These are phyloP conservation scores for Sugiyamaella grinbergsii DNA, from an alignment of 1,139 yeast species.

Conservation along the genomic window DNA sequence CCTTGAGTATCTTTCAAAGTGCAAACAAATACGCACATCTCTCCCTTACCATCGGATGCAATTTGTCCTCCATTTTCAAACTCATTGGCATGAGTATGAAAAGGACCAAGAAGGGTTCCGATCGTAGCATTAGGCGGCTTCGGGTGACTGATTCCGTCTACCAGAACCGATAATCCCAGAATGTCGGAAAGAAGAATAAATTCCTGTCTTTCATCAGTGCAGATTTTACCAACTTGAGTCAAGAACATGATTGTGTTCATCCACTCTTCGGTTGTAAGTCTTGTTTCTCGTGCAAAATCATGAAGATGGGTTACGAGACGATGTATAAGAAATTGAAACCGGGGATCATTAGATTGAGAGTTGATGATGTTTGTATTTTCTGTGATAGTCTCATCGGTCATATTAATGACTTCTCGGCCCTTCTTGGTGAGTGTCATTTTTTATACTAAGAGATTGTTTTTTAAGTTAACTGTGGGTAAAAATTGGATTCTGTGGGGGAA, in stretches of 20 bases:
- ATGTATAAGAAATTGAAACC: slow-evolving; percentile 40
- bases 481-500: too few species aligned
- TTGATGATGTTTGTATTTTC: slow-evolving; percentile 40
- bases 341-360: slow-evolving; percentile 36
- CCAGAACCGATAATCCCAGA: slow-evolving; percentile 43
- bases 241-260: slow-evolving; percentile 40
- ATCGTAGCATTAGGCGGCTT: slow-evolving; percentile 42
- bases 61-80: slow-evolving; percentile 40
- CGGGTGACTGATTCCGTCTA: slow-evolving; percentile 43
- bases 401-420: slow-evolving; percentile 24
- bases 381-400: slow-evolving; percentile 43
- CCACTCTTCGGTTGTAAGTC: slow-evolving; percentile 45
- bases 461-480: neutral
- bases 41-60: slow-evolving; percentile 43
- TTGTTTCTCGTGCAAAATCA: slow-evolving; percentile 44
- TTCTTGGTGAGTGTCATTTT: slow-evolving; percentile 3
- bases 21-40: slow-evolving; percentile 37
- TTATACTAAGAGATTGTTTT: neutral
- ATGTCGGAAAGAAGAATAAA: slow-evolving; percentile 43
- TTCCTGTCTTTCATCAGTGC: slow-evolving; percentile 43
- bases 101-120: slow-evolving; percentile 45
- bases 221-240: slow-evolving; percentile 42
- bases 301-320: slow-evolving; percentile 42
- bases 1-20: slow-evolving; percentile 40
- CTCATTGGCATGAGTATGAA: slow-evolving; percentile 43